These are phyloP conservation scores for Auxenochlorella pyrenoidosa DNA, from an alignment of 139 green algal species.

Conservation along the genomic window DNA sequence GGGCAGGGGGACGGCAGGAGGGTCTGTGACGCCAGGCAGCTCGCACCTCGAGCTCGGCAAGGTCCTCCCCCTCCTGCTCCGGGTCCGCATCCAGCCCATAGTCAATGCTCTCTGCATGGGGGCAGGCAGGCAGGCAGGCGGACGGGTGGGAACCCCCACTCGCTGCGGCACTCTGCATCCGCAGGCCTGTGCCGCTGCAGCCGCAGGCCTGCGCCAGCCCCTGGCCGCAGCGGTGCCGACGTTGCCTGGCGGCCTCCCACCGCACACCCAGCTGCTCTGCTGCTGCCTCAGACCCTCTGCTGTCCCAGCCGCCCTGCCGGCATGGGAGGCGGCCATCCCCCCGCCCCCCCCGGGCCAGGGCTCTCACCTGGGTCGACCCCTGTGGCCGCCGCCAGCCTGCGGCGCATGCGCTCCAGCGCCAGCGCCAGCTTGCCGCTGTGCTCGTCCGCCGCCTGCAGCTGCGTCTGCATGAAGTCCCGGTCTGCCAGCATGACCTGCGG, in stretches of 20 bases:
- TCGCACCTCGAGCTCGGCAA: slow-evolving; percentile 4
- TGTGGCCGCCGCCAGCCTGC: slow-evolving; percentile 43
- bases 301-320: no score
- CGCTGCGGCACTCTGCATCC: no score
- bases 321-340: no score
- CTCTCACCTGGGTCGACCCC: neutral
- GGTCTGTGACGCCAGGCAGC: no score
- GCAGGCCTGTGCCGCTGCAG: no score
- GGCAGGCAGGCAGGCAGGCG: neutral
- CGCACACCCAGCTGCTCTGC: no score
- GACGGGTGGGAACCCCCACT: neutral
- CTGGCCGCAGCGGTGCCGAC: no score
- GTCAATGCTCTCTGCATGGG: slow-evolving; percentile 22
- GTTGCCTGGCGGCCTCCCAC: no score
- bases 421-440: slow-evolving; percentile 41
- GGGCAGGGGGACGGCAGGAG: no score
- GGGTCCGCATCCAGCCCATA: slow-evolving; percentile 4
- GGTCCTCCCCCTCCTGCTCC: slow-evolving; percentile 1
- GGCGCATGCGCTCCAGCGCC: slow-evolving; percentile 48
- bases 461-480: slow-evolving; percentile 56
- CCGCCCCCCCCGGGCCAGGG: no score
- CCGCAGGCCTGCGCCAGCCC: no score
- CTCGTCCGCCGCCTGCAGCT: slow-evolving; percentile 46
- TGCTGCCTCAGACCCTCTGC: no score
- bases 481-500: slow-evolving; percentile 59